Percentiles rank a stretch among this genome's conserved stretches.
Conservation (phyloP, 495 filamentous ascomycete genomes). For the Penicillium longicatenatum region DNA sequence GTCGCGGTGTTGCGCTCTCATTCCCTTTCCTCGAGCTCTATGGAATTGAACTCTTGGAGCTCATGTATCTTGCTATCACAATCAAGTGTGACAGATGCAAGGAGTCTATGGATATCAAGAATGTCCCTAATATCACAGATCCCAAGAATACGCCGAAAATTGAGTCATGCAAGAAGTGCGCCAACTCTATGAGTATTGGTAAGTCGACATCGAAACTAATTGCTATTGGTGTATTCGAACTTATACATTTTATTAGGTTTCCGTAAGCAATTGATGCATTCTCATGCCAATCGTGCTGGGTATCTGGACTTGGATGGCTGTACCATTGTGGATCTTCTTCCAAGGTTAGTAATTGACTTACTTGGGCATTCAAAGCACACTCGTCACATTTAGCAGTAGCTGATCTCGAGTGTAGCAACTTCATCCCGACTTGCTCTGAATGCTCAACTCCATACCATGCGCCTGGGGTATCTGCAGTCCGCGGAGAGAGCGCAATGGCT, state of each 20-base stretch:
- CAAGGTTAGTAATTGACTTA: slow-evolving; percentile 53
- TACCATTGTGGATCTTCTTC: slow-evolving; percentile 75
- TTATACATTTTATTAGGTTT: slow-evolving; percentile 48
- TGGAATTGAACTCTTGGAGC: slow-evolving; percentile 77
- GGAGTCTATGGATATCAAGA: slow-evolving; percentile 68
- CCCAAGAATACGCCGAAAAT: slow-evolving; percentile 40
- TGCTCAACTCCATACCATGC: slow-evolving; percentile 71
- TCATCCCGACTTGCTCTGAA: slow-evolving; percentile 77
- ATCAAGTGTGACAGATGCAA: slow-evolving; percentile 88
- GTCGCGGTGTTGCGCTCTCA: slow-evolving; percentile 74
- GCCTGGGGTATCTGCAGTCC: slow-evolving; percentile 68
- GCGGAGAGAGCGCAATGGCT: slow-evolving; percentile 74
- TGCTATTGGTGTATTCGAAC: not conserved
- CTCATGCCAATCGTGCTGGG: slow-evolving; percentile 73
- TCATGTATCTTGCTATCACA: slow-evolving; percentile 66
- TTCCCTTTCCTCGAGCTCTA: slow-evolving; percentile 83
- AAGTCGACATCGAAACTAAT: slow-evolving; percentile 5
- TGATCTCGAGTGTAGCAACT: slow-evolving; percentile 53
- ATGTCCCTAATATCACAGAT: slow-evolving; percentile 55
- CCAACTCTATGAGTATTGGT: slow-evolving; percentile 63
- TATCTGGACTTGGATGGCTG: slow-evolving; percentile 84
- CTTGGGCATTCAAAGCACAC: not conserved
- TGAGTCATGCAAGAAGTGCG: slow-evolving; percentile 76
- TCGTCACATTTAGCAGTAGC: not conserved
- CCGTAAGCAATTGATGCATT: slow-evolving; percentile 75